Conservation (phyloP, 2,329 filamentous ascomycete species). For the Colletotrichum eremochloae region DNA sequence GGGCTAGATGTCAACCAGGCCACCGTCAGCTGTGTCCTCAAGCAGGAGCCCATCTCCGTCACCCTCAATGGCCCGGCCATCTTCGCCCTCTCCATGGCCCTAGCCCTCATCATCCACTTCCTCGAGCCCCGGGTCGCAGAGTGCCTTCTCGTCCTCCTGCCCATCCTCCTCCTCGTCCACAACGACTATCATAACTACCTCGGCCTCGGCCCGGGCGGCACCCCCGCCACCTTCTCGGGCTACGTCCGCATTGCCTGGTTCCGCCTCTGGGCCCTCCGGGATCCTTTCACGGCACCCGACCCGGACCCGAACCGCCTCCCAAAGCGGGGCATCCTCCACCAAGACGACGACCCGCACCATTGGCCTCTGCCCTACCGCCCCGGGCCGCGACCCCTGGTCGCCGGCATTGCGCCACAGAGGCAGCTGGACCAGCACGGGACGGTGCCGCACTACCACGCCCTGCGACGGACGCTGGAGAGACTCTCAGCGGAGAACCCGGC, state of each 20-base stretch:
- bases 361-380: slow-evolving; percentile 69
- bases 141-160: slow-evolving; percentile 63
- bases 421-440: slow-evolving; percentile 78
- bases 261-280: slow-evolving; percentile 76
- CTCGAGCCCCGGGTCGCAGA: slow-evolving; percentile 63
- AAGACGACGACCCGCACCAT: slow-evolving; percentile 30
- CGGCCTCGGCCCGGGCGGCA: slow-evolving; percentile 83
- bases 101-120: slow-evolving; percentile 67
- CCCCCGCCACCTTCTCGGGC: slow-evolving; percentile 78
- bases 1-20: slow-evolving; percentile 55
- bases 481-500: slow-evolving; percentile 62
- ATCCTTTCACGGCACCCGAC: slow-evolving; percentile 74
- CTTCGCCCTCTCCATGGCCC: slow-evolving; percentile 57
- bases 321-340: slow-evolving; percentile 69
- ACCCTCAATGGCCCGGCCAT: slow-evolving; percentile 66
- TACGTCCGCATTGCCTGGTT: slow-evolving; percentile 82
- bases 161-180: slow-evolving; percentile 66
- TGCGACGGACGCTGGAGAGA: slow-evolving; percentile 66
- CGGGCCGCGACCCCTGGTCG: slow-evolving; percentile 75
- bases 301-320: slow-evolving; percentile 66
- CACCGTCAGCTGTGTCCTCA: slow-evolving; percentile 49
- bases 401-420: slow-evolving; percentile 84
- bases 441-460: slow-evolving; percentile 64
- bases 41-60: slow-evolving; percentile 65
- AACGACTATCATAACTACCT: slow-evolving; percentile 83